Conservation (phyloP, 768 basidiomycete genomes). For the Lyophyllum atratum region DNA sequence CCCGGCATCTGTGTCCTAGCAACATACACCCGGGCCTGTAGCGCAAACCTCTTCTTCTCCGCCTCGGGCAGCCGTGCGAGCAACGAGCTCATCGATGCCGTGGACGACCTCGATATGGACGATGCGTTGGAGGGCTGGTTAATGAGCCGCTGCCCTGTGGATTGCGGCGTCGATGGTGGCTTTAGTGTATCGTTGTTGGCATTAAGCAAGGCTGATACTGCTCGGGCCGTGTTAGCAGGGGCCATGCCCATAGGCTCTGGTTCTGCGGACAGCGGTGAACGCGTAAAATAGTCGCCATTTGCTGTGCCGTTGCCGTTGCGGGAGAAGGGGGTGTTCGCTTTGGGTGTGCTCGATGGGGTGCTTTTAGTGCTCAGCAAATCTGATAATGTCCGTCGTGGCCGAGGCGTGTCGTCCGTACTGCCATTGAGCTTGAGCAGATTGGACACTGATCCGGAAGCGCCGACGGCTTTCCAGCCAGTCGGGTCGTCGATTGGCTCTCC, state of each 20-base stretch:
- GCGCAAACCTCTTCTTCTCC: slow-evolving; percentile 55
- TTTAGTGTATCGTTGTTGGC: neutral
- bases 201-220: neutral
- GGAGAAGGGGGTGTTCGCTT: neutral
- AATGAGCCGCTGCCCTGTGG: neutral
- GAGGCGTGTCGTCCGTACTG: slow-evolving; percentile 8
- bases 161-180: slow-evolving; percentile 4
- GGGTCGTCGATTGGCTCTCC: slow-evolving; percentile 59
- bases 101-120: slow-evolving; percentile 11
- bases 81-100: slow-evolving; percentile 7
- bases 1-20: slow-evolving; percentile 62
- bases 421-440: neutral
- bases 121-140: slow-evolving; percentile 4
- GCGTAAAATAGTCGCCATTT: slow-evolving; percentile 20
- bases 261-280: slow-evolving; percentile 21
- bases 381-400: slow-evolving; percentile 11
- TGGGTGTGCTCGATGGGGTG: neutral
- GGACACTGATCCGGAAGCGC: slow-evolving; percentile 26
- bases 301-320: neutral
- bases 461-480: slow-evolving; percentile 49
- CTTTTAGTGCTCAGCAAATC: slow-evolving; percentile 6
- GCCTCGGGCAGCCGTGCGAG: slow-evolving; percentile 39
- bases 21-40: slow-evolving; percentile 66
- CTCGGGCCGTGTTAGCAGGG: neutral
- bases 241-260: slow-evolving; percentile 19